Evolutionary conservation across 2,329 filamentous ascomycete species (phyloP).

Genomic region (Xylariaceae sp.): DNA sequence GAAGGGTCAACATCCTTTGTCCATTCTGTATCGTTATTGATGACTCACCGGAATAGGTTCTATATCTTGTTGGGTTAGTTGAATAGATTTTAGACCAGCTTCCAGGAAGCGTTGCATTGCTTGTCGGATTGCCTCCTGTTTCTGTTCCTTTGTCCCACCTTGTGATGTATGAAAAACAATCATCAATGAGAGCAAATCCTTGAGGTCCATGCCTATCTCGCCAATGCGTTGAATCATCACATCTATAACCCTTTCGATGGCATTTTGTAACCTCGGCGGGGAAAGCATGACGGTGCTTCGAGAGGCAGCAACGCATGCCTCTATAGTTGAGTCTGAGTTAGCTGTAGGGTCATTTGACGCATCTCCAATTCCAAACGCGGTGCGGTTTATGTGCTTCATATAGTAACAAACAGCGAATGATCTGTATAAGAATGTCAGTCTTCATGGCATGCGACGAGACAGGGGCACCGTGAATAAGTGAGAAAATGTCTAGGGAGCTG

Average conservation of each 20-base stretch:
- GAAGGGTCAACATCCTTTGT: no score
- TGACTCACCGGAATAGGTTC: constrained; percentile 30
- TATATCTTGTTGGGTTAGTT: constrained; percentile 38
- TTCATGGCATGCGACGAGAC: no score
- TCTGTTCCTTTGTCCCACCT: constrained; percentile 36
- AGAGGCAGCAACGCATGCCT: constrained; percentile 25
- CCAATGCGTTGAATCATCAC: constrained; percentile 39
- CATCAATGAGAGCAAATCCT: constrained; percentile 47
- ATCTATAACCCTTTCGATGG: constrained; percentile 45
- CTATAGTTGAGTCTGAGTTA: constrained; percentile 20
- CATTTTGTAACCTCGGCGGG: constrained; percentile 21
- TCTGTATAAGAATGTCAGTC: not conserved
- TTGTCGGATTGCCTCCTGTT: constrained; percentile 38
- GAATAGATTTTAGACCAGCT: constrained; percentile 41
- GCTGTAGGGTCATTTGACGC: constrained; percentile 9
- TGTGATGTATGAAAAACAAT: constrained; percentile 46
- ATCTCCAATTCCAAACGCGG: constrained; percentile 11
- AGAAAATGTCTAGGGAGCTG: no score
- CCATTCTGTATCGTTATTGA: no score
- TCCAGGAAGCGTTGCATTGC: constrained; percentile 43
- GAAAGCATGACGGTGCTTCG: constrained; percentile 28
- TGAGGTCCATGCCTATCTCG: constrained; percentile 46
- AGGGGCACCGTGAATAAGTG: no score
- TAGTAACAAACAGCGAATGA: constrained; percentile 54
- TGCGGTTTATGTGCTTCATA: constrained; percentile 36